Evolutionary conservation across 148 eudicot genomes (phyloP), one percentile per base, ranked within the genome.

Genomic region (Diospyros lotus): DNA sequence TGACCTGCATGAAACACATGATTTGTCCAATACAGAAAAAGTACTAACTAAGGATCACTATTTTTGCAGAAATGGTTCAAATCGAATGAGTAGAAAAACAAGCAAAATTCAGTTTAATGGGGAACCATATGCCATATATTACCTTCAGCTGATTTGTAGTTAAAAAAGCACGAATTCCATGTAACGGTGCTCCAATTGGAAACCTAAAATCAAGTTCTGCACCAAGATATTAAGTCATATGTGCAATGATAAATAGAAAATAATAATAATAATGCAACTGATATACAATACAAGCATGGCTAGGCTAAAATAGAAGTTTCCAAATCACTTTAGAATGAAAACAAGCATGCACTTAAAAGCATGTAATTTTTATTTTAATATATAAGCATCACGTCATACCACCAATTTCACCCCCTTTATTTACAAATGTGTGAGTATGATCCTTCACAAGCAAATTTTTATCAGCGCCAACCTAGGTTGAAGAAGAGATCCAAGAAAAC

Each of bases 121-220:
- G 66, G 48, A 8, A 64, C 39, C 51, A 14, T 65, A 68, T 64
- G 54, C 6, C 51, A 39, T 44, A 58, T 39, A 75, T 77, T 85
- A 92, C 99, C 92, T 93, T 84, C 45, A 95, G 94, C 90, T 95
- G 99, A 79, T 89, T 95, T 72, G 99, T 95, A 9, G 99, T 44
- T 82, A 95, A 81, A 83, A 95, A 95, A 59, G 99, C 99, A 58
- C 42, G 83, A 53, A 95, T 95, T 84, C 98, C 98, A 84, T 95
- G 96, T 76, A 95, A 53, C 61, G 98, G 98, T 69, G 98, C 98
- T 76, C 98, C 98, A 89, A 92, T 61, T 53, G 96, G 89, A 75
- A 95, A 95, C 45, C 98, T 90, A 73, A 95, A 95, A 83, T 95
- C 98, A 85, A 95, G 98, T 77, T 95, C 98, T 95, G 90, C 84